phyloP scores from a whole-genome alignment of 2,329 filamentous ascomycete species.

The Alternaria hordeiaustralica region DNA sequence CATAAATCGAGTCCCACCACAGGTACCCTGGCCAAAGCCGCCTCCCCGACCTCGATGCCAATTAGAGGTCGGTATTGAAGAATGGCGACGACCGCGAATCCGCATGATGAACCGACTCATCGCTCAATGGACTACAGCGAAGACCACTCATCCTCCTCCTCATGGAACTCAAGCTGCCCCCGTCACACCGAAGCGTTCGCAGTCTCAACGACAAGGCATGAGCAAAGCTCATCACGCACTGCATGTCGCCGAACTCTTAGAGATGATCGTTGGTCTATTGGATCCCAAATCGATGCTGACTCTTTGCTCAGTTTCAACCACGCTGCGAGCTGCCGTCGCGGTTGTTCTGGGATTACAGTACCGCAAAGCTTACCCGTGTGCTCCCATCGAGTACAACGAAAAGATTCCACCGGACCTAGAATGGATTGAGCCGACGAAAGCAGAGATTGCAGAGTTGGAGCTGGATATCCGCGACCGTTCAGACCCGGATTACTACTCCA shows the following conservation, averaged over 20 bases:
- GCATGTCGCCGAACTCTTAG: neutral
- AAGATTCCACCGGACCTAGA: neutral
- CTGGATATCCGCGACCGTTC: fast-evolving
- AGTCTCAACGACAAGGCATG: too few species aligned
- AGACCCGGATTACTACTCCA: too few species aligned
- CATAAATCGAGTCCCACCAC: neutral
- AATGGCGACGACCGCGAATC: neutral
- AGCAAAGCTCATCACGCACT: neutral
- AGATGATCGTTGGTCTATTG: neutral
- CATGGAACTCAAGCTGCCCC: neutral
- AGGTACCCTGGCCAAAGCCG: neutral
- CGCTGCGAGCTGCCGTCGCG: neutral
- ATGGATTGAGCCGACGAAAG: neutral
- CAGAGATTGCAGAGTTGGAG: neutral
- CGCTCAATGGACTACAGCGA: neutral
- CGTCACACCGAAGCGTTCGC: neutral
- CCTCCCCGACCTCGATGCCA: neutral
- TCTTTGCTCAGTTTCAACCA: neutral
- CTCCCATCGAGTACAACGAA: neutral
- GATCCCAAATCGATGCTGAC: neutral
- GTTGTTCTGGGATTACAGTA: neutral
- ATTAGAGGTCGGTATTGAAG: neutral
- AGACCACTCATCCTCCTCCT: neutral
- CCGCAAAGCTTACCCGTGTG: neutral
- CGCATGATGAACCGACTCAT: neutral